These are phyloP conservation scores for Cydonia oblonga DNA, from an alignment of 331 rosid species.

Conservation along the genomic window DNA sequence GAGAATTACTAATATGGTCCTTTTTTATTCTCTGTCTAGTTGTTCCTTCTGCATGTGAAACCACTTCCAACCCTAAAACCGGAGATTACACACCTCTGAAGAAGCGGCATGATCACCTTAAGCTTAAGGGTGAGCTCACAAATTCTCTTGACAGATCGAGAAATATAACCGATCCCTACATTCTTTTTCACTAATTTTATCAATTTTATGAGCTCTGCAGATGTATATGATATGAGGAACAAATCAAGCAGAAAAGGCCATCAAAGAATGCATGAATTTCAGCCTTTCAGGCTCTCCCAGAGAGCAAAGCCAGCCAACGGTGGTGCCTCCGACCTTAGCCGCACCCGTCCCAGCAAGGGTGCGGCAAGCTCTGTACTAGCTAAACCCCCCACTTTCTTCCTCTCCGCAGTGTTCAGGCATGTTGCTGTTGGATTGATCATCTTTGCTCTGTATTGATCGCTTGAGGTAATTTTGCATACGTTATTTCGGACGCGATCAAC, in stretches of 20 bases:
- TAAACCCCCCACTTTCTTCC: constrained; percentile 16
- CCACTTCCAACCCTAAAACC: neutral
- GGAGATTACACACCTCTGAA: constrained; percentile 5
- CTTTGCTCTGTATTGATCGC: constrained; percentile 8
- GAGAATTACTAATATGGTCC: constrained; percentile 3
- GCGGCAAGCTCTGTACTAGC: constrained; percentile 10
- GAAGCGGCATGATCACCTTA: constrained; percentile 4
- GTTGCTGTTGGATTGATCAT: constrained; percentile 21
- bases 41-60: constrained; percentile 18
- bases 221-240: neutral
- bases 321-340: constrained; percentile 25
- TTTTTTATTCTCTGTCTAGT: constrained; percentile 21
- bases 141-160: neutral
- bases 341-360: constrained; percentile 1
- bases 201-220: constrained; percentile 10
- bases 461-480: neutral
- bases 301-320: constrained; percentile 25
- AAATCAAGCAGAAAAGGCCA: constrained; percentile 15
- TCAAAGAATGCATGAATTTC: constrained; percentile 21
- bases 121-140: constrained; percentile 13
- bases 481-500: neutral
- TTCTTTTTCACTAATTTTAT: neutral
- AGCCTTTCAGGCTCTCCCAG: neutral
- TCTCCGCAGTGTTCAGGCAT: constrained; percentile 13
- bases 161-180: neutral